phyloP scores from a whole-genome alignment of 352 stramenopile species.

The Phytophthora nicotianae region DNA sequence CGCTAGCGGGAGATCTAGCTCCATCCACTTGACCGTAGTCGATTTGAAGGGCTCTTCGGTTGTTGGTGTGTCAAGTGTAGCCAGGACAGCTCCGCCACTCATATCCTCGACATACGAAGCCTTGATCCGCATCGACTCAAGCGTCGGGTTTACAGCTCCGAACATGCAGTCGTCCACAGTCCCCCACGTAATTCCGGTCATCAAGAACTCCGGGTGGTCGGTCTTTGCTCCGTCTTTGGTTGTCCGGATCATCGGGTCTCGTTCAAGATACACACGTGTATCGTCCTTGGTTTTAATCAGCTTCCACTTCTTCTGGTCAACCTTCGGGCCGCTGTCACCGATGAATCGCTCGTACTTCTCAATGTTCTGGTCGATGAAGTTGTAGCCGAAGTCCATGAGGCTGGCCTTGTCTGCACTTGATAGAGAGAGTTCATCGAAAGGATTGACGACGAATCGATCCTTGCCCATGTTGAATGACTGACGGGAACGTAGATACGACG shows the following conservation, averaged over 20 bases:
- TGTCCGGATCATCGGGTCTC: constrained; percentile 14
- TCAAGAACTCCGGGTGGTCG: constrained; percentile 33
- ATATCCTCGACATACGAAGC: background rate
- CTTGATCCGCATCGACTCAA: constrained; percentile 40
- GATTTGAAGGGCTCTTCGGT: constrained; percentile 8
- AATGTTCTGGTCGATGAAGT: constrained; percentile 36
- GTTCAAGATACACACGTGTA: constrained; percentile 35
- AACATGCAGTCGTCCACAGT: constrained; percentile 55
- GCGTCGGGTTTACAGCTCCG: constrained; percentile 38
- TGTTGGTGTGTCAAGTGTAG: background rate
- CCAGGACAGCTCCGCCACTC: background rate
- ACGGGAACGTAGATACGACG: background rate
- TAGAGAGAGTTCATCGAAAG: constrained; percentile 30
- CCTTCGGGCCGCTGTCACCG: constrained; percentile 12
- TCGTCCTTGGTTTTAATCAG: constrained; percentile 38
- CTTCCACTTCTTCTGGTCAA: constrained; percentile 44
- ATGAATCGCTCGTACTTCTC: constrained; percentile 51
- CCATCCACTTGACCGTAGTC: constrained; percentile 43
- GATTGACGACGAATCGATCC: constrained; percentile 38
- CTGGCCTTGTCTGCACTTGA: constrained; percentile 17
- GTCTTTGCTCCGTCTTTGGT: constrained; percentile 6
- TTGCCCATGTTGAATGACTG: constrained; percentile 35
- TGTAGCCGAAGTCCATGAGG: constrained; percentile 31
- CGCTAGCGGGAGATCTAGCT: constrained; percentile 35
- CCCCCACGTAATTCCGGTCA: constrained; percentile 39